These are phyloP conservation scores for Aureobasidium zeae DNA, from an alignment of 2,329 filamentous ascomycete genomes.

Conservation along the genomic window DNA sequence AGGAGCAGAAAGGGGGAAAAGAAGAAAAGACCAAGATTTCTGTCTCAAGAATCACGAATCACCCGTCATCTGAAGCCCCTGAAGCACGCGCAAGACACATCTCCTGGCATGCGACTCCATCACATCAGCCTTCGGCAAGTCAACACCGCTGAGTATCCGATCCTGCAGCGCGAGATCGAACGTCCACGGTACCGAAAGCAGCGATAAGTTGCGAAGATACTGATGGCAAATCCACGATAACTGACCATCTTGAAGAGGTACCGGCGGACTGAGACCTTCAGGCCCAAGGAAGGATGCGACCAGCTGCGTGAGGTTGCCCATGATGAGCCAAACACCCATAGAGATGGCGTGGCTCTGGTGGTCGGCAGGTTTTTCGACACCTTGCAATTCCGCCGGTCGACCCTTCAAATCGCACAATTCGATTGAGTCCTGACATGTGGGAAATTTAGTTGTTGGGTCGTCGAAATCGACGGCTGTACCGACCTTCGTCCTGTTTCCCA, in stretches of 20 bases:
- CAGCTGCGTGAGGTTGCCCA: constrained; percentile 1
- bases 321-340: not conserved
- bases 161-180: not conserved
- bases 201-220: constrained; percentile 1
- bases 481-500: not conserved
- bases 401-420: not conserved
- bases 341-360: not conserved
- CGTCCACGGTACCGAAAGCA: not conserved
- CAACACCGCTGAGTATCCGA: not conserved
- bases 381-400: not conserved
- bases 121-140: not conserved
- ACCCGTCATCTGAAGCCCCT: not conserved
- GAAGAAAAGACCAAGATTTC: too few species aligned
- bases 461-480: not conserved
- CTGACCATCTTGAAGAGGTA: not conserved
- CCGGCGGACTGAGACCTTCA: not conserved
- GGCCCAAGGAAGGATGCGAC: not conserved
- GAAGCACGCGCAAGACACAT: not conserved
- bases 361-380: not conserved
- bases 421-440: not conserved
- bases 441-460: not conserved
- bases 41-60: too few species aligned
- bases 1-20: too few species aligned
- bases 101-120: not conserved
- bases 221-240: not conserved